Percentiles rank a stretch among this genome's conserved stretches.
Conservation (phyloP, 1,284 basidiomycete species). For the Leccinum pachyderme region DNA sequence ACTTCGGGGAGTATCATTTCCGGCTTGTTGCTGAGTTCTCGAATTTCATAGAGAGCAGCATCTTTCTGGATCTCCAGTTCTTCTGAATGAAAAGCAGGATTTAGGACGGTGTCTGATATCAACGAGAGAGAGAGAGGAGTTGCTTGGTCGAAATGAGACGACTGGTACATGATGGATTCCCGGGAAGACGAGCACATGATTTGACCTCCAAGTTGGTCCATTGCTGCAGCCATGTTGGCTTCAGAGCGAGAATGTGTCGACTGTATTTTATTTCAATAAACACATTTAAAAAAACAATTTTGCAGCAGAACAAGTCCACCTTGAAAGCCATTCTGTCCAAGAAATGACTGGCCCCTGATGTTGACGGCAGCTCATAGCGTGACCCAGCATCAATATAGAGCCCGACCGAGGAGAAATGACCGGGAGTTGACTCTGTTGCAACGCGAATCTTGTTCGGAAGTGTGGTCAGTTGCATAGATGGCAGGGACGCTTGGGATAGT, state of each 20-base stretch:
- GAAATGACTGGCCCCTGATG: constrained; percentile 87
- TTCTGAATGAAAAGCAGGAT: constrained; percentile 74
- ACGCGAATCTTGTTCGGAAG: constrained; percentile 91
- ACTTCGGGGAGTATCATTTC: constrained; percentile 96
- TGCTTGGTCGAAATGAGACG: constrained; percentile 87
- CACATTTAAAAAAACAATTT: not conserved
- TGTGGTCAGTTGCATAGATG: constrained; percentile 68
- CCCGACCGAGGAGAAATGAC: constrained; percentile 93
- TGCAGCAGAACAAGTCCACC: constrained; percentile 46
- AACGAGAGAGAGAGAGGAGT: constrained; percentile 83
- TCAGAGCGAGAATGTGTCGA: constrained; percentile 58
- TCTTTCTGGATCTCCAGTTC: constrained; percentile 86
- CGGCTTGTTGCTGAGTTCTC: constrained; percentile 86
- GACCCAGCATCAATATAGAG: constrained; percentile 94
- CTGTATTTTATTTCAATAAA: constrained; percentile 36
- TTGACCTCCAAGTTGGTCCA: constrained; percentile 89
- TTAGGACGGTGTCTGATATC: constrained; percentile 88
- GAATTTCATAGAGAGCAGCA: constrained; percentile 90
- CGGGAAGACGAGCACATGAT: constrained; percentile 90
- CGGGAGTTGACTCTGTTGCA: constrained; percentile 87
- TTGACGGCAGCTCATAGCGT: constrained; percentile 81
- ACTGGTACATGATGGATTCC: constrained; percentile 98
- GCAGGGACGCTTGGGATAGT: constrained; percentile 25
- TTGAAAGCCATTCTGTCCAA: constrained; percentile 97
- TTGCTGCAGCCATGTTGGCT: constrained; percentile 79